These are phyloP conservation scores for Talaromyces proteolyticus DNA, from an alignment of 495 filamentous ascomycete genomes.

Conservation along the genomic window DNA sequence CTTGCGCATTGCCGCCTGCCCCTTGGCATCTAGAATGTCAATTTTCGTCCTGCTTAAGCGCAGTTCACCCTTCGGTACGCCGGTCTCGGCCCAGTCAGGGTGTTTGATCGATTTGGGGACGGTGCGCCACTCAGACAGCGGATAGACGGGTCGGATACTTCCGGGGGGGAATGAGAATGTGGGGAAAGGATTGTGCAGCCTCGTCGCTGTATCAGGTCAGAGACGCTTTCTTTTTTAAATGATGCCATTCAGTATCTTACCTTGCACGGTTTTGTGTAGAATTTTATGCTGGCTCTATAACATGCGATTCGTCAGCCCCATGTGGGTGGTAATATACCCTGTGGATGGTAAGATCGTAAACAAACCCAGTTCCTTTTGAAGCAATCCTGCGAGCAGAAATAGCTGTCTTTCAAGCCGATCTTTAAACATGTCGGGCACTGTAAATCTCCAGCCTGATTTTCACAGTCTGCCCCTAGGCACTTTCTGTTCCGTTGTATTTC, in stretches of 20 bases:
- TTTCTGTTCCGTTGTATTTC: too few relatives aligned
- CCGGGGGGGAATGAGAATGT: slow-evolving; percentile 70
- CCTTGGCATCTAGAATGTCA: slow-evolving; percentile 56
- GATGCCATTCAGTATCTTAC: slow-evolving; percentile 34
- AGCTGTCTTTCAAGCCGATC: slow-evolving; percentile 67
- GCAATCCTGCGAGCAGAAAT: slow-evolving; percentile 86
- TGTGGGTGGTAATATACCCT: slow-evolving; percentile 10
- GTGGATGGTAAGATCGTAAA: too few relatives aligned
- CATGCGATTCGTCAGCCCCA: not conserved
- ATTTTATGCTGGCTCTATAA: slow-evolving; percentile 62
- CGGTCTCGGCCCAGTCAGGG: slow-evolving; percentile 66
- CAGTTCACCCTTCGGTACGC: slow-evolving; percentile 60
- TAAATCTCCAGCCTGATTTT: slow-evolving; percentile 66
- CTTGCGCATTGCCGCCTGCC: slow-evolving; percentile 69
- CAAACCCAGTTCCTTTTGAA: slow-evolving; percentile 88
- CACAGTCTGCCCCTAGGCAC: slow-evolving; percentile 68
- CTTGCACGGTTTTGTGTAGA: slow-evolving; percentile 59
- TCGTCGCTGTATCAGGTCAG: slow-evolving; percentile 68
- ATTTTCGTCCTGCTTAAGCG: slow-evolving; percentile 56
- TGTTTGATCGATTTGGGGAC: slow-evolving; percentile 63
- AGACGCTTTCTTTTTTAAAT: slow-evolving; percentile 52
- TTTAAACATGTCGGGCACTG: slow-evolving; percentile 85
- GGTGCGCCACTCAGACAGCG: slow-evolving; percentile 55
- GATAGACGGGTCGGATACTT: slow-evolving; percentile 65
- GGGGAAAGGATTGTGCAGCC: slow-evolving; percentile 71